phyloP scores from a whole-genome alignment of 345 rosid species.

The Gossypium stocksii region DNA sequence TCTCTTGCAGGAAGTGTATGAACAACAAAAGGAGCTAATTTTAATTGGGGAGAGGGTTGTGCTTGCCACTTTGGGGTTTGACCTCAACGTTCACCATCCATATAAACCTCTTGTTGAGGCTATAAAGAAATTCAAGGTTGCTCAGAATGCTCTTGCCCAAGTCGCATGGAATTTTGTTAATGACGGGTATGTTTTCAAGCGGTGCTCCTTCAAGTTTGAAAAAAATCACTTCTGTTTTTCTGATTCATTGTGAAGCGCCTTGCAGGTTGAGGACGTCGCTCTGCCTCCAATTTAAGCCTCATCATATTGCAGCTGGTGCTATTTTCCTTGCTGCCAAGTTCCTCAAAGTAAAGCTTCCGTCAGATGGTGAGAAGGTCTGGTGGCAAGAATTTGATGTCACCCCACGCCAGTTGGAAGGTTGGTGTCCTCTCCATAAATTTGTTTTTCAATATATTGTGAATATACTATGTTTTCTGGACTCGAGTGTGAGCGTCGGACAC shows the following conservation, averaged over 20 bases:
- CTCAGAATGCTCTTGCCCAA: slow-evolving; percentile 68
- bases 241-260: slow-evolving; percentile 46
- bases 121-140: slow-evolving; percentile 74
- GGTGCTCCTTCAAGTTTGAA: slow-evolving; percentile 20
- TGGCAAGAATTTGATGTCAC: slow-evolving; percentile 81
- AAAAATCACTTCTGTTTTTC: slow-evolving; percentile 40
- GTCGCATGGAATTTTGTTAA: slow-evolving; percentile 84
- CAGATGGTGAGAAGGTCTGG: slow-evolving; percentile 76
- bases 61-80: slow-evolving; percentile 79
- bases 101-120: slow-evolving; percentile 82
- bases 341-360: slow-evolving; percentile 69
- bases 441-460: no score
- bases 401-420: slow-evolving; percentile 69
- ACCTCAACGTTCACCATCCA: slow-evolving; percentile 72
- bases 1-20: slow-evolving; percentile 69
- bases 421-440: slow-evolving; percentile 24
- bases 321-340: slow-evolving; percentile 82
- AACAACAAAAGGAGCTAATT: slow-evolving; percentile 72
- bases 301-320: slow-evolving; percentile 91
- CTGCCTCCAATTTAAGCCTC: slow-evolving; percentile 91
- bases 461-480: no score
- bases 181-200: slow-evolving; percentile 60
- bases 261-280: slow-evolving; percentile 92
- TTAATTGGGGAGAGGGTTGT: slow-evolving; percentile 74
- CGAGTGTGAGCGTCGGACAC: no score